Conservation (phyloP, 768 basidiomycete genomes). For the Suillus luteus region DNA sequence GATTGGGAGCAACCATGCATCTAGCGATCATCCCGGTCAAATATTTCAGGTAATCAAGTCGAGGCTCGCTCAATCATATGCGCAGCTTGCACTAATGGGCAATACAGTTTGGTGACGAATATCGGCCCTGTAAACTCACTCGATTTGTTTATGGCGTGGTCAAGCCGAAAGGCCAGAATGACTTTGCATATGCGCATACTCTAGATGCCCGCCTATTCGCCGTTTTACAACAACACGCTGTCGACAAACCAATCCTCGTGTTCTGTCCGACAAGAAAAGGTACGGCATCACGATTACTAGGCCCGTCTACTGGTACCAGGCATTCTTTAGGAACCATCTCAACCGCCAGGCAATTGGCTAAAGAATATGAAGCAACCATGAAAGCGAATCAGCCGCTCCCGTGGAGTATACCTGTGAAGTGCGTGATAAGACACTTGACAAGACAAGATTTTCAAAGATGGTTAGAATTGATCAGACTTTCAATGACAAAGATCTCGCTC, state of each 20-base stretch:
- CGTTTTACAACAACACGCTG: slow-evolving; percentile 70
- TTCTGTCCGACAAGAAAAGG: slow-evolving; percentile 92
- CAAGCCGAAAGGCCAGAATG: slow-evolving; percentile 65
- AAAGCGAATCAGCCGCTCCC: slow-evolving; percentile 54
- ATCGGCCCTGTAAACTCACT: slow-evolving; percentile 79
- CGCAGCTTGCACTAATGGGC: slow-evolving; percentile 9
- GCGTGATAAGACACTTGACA: background rate
- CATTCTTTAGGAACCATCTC: slow-evolving; percentile 49
- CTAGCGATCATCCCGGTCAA: slow-evolving; percentile 46
- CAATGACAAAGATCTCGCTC: slow-evolving; percentile 65
- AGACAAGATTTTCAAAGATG: slow-evolving; percentile 9
- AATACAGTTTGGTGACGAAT: slow-evolving; percentile 87
- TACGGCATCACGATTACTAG: slow-evolving; percentile 25
- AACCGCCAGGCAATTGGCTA: slow-evolving; percentile 77
- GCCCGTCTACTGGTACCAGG: slow-evolving; percentile 4
- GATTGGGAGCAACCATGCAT: slow-evolving; percentile 56
- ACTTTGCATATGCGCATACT: slow-evolving; percentile 71
- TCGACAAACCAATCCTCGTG: slow-evolving; percentile 82
- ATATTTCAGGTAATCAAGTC: slow-evolving; percentile 62
- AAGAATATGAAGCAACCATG: slow-evolving; percentile 64
- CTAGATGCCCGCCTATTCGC: slow-evolving; percentile 76
- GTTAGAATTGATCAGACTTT: slow-evolving; percentile 58
- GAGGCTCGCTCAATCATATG: background rate
- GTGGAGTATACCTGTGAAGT: slow-evolving; percentile 65
- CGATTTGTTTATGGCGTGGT: slow-evolving; percentile 73